Conservation (phyloP, 768 basidiomycete genomes). For the Tricholoma bakamatsutake region DNA sequence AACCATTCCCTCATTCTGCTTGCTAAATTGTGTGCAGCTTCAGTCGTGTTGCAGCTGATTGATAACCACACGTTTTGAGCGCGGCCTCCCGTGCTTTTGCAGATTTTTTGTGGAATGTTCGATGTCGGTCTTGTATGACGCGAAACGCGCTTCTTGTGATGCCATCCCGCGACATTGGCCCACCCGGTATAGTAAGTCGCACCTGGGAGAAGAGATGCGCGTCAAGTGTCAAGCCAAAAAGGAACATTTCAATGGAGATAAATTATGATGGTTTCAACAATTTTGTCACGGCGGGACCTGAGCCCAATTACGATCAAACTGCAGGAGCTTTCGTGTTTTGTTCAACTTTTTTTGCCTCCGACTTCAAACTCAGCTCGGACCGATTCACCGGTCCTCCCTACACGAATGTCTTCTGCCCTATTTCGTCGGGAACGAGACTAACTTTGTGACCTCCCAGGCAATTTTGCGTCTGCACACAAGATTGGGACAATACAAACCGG, state of each 20-base stretch:
- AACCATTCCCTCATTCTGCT: slow-evolving; percentile 4
- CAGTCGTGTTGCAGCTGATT: not conserved
- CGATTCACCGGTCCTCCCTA: not conserved
- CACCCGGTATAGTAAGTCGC: not conserved
- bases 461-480: too few species aligned
- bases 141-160: not conserved
- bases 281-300: not conserved
- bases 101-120: not conserved
- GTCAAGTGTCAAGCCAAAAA: not conserved
- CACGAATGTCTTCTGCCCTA: not conserved
- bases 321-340: too few species aligned
- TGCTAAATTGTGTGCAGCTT: not conserved
- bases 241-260: not conserved
- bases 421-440: not conserved
- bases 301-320: not conserved
- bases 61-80: not conserved
- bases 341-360: not conserved
- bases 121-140: not conserved
- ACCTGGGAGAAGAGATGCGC: not conserved
- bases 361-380: not conserved
- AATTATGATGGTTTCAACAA: not conserved
- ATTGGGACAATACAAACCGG: too few species aligned
- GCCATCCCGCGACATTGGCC: not conserved
- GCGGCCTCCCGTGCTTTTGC: not conserved
- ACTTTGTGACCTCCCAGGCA: too few species aligned